A percentile compares a stretch with the other conserved stretches of the same genome.
These are phyloP conservation scores for Mycosphaerella arachidis DNA, from an alignment of 2,329 filamentous ascomycete species.

Conservation along the genomic window DNA sequence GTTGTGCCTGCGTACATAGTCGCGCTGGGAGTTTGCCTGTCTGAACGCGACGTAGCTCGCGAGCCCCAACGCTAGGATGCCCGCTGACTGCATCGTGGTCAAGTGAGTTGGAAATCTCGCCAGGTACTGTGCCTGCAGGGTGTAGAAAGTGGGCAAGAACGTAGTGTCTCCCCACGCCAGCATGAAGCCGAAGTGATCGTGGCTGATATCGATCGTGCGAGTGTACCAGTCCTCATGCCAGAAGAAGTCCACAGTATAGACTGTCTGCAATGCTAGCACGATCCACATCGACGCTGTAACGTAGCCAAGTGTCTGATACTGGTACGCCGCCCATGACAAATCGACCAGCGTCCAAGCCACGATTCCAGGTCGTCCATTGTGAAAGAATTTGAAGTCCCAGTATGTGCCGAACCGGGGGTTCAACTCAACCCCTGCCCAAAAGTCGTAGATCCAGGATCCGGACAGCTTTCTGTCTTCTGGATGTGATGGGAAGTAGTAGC, in stretches of 20 bases:
- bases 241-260: conserved; percentile 79
- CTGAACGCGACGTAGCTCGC: conserved; percentile 19
- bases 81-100: conserved; percentile 7
- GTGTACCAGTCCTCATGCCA: conserved; percentile 95
- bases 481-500: conserved; percentile 6
- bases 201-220: conserved; percentile 30
- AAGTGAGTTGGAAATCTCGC: conserved; percentile 63
- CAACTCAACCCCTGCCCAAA: conserved; percentile 53
- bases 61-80: conserved; percentile 13
- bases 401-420: conserved; percentile 79
- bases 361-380: conserved; percentile 83
- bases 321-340: conserved; percentile 75
- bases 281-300: conserved; percentile 82
- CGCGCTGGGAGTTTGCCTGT: conserved; percentile 17
- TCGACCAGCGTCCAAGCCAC: conserved; percentile 84
- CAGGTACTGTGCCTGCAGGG: conserved; percentile 78
- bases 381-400: conserved; percentile 83
- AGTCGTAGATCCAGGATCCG: conserved; percentile 8
- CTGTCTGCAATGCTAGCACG: conserved; percentile 67
- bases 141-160: conserved; percentile 30
- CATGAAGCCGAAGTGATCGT: conserved; percentile 25
- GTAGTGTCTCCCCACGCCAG: conserved; percentile 22
- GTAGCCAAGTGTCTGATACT: conserved; percentile 77
- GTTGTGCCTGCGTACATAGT: conserved; percentile 15
- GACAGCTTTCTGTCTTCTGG: conserved; percentile 7